Conservation (phyloP, 495 filamentous ascomycete species). For the Xylaria castorea region DNA sequence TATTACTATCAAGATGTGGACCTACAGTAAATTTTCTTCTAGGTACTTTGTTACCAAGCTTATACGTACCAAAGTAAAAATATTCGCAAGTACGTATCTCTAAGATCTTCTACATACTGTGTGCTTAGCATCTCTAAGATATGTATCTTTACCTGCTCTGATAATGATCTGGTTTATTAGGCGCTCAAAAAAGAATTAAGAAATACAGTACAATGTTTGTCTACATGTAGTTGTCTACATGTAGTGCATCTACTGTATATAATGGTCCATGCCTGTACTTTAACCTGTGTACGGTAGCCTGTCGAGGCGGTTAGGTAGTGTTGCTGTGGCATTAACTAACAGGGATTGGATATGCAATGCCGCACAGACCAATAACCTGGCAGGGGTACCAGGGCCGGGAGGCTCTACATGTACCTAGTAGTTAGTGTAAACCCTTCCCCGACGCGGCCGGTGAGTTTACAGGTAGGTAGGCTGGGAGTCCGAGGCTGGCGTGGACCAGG, state of each 20-base stretch:
- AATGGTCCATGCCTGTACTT: not conserved
- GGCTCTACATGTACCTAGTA: not conserved
- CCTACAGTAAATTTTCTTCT: no score
- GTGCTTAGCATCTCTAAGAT: no score
- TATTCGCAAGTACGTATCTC: no score
- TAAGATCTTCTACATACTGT: no score
- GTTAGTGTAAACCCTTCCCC: not conserved
- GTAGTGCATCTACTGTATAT: not conserved
- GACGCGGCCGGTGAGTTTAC: constrained; percentile 5
- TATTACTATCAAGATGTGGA: no score
- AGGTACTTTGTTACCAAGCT: no score
- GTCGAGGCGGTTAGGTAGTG: no score
- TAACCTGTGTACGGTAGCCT: no score
- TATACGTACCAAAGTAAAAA: no score
- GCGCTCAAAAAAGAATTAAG: not conserved
- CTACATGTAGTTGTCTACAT: not conserved
- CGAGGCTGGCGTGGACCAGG: constrained; percentile 1
- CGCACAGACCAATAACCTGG: not conserved
- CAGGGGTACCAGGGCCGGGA: not conserved
- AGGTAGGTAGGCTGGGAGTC: constrained; percentile 2
- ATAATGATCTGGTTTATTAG: not conserved
- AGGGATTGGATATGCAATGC: not conserved
- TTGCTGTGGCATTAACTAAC: no score
- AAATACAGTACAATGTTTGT: no score
- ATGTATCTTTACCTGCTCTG: no score